phyloP scores from a whole-genome alignment of 306 rosid species.

The Oxytropis ochrocephala region DNA sequence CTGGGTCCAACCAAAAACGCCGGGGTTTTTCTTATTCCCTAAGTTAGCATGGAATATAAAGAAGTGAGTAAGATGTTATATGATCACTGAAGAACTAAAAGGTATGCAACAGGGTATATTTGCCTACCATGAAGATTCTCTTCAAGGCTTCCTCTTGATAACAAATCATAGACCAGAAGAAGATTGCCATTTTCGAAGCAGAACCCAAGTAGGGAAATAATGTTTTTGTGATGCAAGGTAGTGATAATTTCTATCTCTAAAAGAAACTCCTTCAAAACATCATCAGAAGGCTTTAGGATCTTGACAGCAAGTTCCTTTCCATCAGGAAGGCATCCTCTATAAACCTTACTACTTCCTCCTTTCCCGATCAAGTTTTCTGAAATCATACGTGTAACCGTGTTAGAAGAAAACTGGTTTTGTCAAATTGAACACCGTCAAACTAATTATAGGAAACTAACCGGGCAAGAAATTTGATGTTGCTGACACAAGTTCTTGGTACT shows the following conservation, averaged over 20 bases:
- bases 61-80: neutral
- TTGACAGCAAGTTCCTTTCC: slow-evolving; percentile 90
- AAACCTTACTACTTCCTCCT: slow-evolving; percentile 94
- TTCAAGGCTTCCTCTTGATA: slow-evolving; percentile 95
- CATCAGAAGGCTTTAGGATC: slow-evolving; percentile 82
- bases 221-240: slow-evolving; percentile 73
- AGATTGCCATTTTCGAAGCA: slow-evolving; percentile 80
- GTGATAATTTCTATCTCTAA: slow-evolving; percentile 87
- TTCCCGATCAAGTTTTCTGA: slow-evolving; percentile 85
- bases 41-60: slow-evolving; percentile 19
- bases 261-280: slow-evolving; percentile 64
- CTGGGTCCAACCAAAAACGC: slow-evolving; percentile 72
- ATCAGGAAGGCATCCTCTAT: slow-evolving; percentile 82
- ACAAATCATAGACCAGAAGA: slow-evolving; percentile 86
- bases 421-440: slow-evolving; percentile 7
- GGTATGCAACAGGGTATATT: neutral
- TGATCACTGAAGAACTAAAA: neutral
- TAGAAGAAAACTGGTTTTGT: neutral
- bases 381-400: slow-evolving; percentile 18
- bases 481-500: slow-evolving; percentile 58
- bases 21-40: slow-evolving; percentile 62
- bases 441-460: slow-evolving; percentile 40
- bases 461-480: slow-evolving; percentile 83
- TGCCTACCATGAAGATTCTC: slow-evolving; percentile 82
- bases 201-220: slow-evolving; percentile 84